Percentiles rank a stretch among this genome's conserved stretches.
phyloP scores from a whole-genome alignment of 495 filamentous ascomycete genomes.

The Hypoxylon crocopeplum region DNA sequence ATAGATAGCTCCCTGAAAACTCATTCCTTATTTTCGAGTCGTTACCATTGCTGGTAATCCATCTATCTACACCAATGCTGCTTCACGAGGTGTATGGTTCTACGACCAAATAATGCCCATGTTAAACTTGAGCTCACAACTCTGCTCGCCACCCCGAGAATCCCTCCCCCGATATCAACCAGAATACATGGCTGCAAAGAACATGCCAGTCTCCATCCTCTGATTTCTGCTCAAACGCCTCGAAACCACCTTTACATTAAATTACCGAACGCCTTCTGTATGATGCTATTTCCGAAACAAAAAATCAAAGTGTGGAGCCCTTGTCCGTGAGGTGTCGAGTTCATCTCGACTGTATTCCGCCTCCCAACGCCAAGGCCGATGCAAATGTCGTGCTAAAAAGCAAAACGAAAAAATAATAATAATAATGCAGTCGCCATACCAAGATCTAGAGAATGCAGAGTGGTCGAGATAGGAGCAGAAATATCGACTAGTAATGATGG shows the following conservation, averaged over 20 bases:
- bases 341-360: slow-evolving; percentile 35
- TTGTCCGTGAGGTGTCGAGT: slow-evolving; percentile 37
- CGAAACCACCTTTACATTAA: neutral
- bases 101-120: neutral
- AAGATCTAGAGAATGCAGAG: slow-evolving; percentile 21
- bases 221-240: slow-evolving; percentile 7
- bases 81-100: neutral
- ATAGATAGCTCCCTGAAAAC: too few species aligned
- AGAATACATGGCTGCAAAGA: neutral
- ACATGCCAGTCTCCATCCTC: neutral
- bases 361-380: slow-evolving; percentile 41
- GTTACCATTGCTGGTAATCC: slow-evolving; percentile 19
- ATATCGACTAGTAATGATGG: slow-evolving; percentile 29
- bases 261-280: slow-evolving; percentile 40
- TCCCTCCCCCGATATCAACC: neutral
- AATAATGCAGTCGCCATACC: slow-evolving; percentile 12
- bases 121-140: too few species aligned
- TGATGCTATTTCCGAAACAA: slow-evolving; percentile 28
- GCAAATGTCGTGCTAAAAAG: slow-evolving; percentile 25
- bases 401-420: slow-evolving; percentile 22
- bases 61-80: slow-evolving; percentile 17
- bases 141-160: too few species aligned
- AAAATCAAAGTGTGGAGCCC: slow-evolving; percentile 22
- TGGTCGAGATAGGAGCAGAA: neutral
- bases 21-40: neutral